A percentile compares a stretch with the other conserved stretches of the same genome.
Evolutionary conservation across 768 basidiomycete species (phyloP).

Genomic region (Lentinula boryana): DNA sequence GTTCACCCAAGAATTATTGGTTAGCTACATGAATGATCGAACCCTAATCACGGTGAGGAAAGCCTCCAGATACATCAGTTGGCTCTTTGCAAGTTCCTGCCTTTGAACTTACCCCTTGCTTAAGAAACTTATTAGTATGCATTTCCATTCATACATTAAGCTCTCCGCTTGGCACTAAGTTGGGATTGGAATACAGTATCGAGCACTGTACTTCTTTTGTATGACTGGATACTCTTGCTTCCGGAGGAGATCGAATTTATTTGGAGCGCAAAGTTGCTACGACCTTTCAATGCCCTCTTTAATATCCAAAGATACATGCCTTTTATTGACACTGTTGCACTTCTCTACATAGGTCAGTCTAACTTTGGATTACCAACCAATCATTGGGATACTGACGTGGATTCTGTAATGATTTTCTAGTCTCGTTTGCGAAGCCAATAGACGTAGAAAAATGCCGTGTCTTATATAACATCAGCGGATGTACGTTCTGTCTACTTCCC

Average conservation of each 20-base stretch:
- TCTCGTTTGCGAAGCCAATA: not conserved
- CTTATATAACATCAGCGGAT: not conserved
- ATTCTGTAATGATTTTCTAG: not conserved
- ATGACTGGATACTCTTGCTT: not conserved
- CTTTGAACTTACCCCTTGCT: too few relatives aligned
- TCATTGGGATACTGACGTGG: not conserved
- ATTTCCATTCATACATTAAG: too few relatives aligned
- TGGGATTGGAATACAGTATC: not conserved
- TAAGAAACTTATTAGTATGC: too few relatives aligned
- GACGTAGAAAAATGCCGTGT: not conserved
- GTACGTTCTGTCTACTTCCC: not conserved
- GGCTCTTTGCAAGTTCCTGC: too few relatives aligned
- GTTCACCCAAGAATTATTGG: too few relatives aligned
- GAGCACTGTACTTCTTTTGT: not conserved
- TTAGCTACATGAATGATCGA: too few relatives aligned
- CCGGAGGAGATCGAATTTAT: not conserved
- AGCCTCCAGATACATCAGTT: too few relatives aligned
- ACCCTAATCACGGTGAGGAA: too few relatives aligned
- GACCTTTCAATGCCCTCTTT: not conserved
- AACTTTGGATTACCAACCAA: not conserved
- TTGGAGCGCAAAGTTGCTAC: not conserved
- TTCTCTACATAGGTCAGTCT: not conserved
- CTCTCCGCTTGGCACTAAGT: too few relatives aligned
- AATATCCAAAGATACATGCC: not conserved
- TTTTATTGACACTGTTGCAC: not conserved